A percentile compares a stretch with the other conserved stretches of the same genome.
Evolutionary conservation across 192 early-diverging fungal genomes (phyloP).

Genomic region (Rhizoclosmatium sp.): DNA sequence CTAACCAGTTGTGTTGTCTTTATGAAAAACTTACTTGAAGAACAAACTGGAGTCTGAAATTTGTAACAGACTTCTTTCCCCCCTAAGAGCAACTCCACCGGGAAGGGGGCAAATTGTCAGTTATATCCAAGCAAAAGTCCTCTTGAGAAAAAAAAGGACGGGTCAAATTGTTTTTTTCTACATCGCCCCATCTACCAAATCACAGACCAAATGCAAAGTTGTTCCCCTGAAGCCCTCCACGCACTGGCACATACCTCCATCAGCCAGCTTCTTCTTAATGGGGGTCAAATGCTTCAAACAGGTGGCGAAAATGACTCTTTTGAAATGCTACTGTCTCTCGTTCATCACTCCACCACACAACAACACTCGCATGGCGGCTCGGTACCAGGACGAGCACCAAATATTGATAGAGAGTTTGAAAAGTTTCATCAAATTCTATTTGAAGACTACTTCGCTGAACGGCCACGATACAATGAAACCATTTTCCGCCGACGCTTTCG

Average conservation of each 20-base stretch:
- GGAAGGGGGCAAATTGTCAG: background rate
- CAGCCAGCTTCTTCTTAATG: background rate
- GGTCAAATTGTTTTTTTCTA: background rate
- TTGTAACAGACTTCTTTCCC: too few relatives aligned
- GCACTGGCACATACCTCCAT: background rate
- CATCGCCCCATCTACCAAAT: background rate
- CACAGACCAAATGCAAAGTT: background rate
- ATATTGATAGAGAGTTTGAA: background rate
- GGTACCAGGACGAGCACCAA: background rate
- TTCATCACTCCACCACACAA: background rate
- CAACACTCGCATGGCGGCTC: background rate
- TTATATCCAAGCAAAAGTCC: background rate
- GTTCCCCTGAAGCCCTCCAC: background rate
- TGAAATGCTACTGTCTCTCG: background rate
- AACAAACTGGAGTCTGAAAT: too few relatives aligned
- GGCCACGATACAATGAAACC: background rate
- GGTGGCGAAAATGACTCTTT: background rate
- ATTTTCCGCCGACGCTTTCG: constrained; percentile 6
- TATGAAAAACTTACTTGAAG: too few relatives aligned
- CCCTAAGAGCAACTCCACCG: background rate
- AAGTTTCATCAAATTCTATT: background rate
- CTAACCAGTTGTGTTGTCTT: too few relatives aligned
- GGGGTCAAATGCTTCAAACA: background rate
- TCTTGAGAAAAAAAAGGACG: background rate
- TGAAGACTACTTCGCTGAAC: constrained; percentile 5